Base-by-base conservation (phyloP, 2,329 filamentous ascomycete species). In the Raffaelea ambrosiae region DNA sequence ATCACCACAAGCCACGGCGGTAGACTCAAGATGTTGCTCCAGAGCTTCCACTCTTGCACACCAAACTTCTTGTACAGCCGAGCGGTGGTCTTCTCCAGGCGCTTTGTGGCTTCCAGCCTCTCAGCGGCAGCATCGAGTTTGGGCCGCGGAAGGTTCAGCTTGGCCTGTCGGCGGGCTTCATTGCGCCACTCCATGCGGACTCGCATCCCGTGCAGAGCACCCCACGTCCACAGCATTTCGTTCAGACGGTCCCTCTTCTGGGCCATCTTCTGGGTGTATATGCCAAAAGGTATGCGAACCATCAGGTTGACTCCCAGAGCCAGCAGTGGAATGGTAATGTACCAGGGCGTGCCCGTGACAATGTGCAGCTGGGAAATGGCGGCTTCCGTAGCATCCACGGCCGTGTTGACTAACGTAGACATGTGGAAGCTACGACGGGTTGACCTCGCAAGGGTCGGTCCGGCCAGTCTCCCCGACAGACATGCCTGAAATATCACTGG, bases 1-100 rank as follows among this genome's bases (percentile, higher is more conserved):
- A 77, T 71, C 18, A 69, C 68, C 33, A 70, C 53, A 19, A 79
- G 53, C 63, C 77, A 79, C 14, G 74, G 61, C 3, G 74, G 65
- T 23, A 78, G 59, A 48, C 64, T 62, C 3, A 70, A 54, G 3
- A 74, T 19, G 2, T 60, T 61, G 22, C 60, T 53, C 40, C 66
- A 67, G 3, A 66, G 51, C 58, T 71, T 75, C 72, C 72, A 79
- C 13, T 55, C 43, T 59, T 76, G 73, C 9, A 72, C 59, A 4
- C 70, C 69, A 49, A 67, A 68, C 2, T 54, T 48, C 11, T 46
- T 16, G 40, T 59, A 59, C n/a, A 68, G 26, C 16, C 57, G 55
- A 38, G 43, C 53, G 19, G 46, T 19, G 7, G 53, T 52, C 19
- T 48, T 49, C 19, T 18, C 26, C 40, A 33, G 16, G 18, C 23